Evolutionary conservation across 2,329 filamentous ascomycete genomes (phyloP), one percentile per base, ranked within the genome.

Genomic region (Alternaria triticina): DNA sequence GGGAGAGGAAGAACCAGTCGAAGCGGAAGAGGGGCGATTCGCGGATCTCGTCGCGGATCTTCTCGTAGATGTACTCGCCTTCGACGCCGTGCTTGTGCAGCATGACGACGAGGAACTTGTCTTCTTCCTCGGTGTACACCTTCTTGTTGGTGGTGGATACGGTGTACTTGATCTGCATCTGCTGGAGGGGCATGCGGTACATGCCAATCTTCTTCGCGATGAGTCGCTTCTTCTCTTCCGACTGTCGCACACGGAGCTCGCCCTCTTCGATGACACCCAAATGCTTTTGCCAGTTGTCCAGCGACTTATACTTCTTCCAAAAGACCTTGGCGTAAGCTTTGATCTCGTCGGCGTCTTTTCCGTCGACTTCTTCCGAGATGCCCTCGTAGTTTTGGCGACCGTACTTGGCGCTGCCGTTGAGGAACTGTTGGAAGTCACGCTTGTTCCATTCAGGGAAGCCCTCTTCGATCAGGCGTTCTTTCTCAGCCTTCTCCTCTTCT

Each of bases 91-190:
- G 91, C 79, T 91, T 92, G 82, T 99, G 94, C 6, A 99, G 86
- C 82, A 97, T 91, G 54, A 99, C 95, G 33, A 99, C 86, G 56
- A 99, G 82, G 82, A 99, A 99, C 4, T 96, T 89, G 77, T 99
- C 96, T 80, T 99, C 96, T 77, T 99, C 96, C 78, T 99, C 96
- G 0, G 94, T 98, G 79, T 99, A 99, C 1, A 99, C 94, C 84
- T 99, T 99, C 85, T 99, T 99, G 87, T 99, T 99, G 10, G 96
- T 99, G 3, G 96, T 99, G 7, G 94, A 97, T 27, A 99, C 96
- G 0, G 94, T 97, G 82, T 99, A 99, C 83, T 97, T 98, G 84
- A 99, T 94, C 85, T 97, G 97, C 75, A 99, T 89, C 81, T 99
- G 96, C 80, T 99, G 96, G 15, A 99, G 86, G 23, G 96, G 96